Evolutionary conservation across 139 green algal species (phyloP), one percentile per base, ranked within the genome.

Genomic region (Raphidocelis subcapitata): DNA sequence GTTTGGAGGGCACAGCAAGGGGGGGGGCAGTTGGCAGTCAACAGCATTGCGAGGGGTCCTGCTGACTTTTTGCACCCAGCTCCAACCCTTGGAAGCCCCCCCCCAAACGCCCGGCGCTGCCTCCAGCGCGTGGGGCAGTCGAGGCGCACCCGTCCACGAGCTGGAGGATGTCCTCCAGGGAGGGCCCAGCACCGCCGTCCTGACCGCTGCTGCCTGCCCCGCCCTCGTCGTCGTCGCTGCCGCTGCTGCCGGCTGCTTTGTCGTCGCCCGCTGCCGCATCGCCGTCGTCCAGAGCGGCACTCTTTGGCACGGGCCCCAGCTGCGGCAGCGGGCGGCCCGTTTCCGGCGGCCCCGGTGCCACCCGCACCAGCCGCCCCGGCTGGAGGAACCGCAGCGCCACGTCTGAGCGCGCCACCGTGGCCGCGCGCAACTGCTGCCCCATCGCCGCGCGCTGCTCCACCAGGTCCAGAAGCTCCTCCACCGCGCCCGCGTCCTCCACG

Each of bases 351-450:
- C 68, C 26, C 18, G 69, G 71, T 36, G 87, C 75, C 75, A 97
- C 67, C 8, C 78, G 69, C 8, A 95, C 82, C 20, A 97, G 73
- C 0, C 94, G 82, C 33, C 79, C 79, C 0, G 90, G 88, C 77
- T 96, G 89, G 44, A 98, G 83, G 82, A 97, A 97, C 37, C 88
- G 92, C 54, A 97, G 73, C 16, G 59, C 73, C 41, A 85, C 33
- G 18, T 77, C 66, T 3, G 89, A 88, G 3, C 68, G 47, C n/a
- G 67, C 79, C 18, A 90, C 28, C 0, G 23, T 28, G 1, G 83
- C 32, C 1, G 26, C 62, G 0, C 89, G 76, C 65, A 87, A 35
- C 41, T 72, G 60, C 23, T 44, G 55, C 20, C 67, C 62, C 28
- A 86, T 54, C 28, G 73, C 69, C 14, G 65, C 54, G 36, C 80